These are phyloP conservation scores for Entophlyctis luteolus DNA, from an alignment of 192 early-diverging fungal genomes.

Conservation along the genomic window DNA sequence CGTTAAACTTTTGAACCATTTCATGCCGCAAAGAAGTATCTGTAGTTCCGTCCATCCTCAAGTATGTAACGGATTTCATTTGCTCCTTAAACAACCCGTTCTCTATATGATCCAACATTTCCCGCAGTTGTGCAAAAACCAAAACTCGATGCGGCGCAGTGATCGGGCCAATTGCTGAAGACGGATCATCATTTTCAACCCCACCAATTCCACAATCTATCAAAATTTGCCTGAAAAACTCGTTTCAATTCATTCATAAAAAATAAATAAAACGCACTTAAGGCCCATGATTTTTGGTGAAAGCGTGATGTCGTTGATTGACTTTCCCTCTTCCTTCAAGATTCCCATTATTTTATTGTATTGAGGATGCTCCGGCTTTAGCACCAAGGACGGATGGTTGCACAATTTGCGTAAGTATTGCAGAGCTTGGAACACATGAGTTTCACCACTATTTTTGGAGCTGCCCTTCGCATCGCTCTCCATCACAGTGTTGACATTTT, in stretches of 20 bases:
- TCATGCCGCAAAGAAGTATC: constrained; percentile 79
- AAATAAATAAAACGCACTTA: constrained; percentile 45
- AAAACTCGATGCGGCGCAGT: constrained; percentile 85
- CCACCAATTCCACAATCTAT: constrained; percentile 92
- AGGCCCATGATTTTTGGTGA: constrained; percentile 91
- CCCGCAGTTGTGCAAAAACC: constrained; percentile 93
- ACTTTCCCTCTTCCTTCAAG: constrained; percentile 47
- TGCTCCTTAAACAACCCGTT: constrained; percentile 74
- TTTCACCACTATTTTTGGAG: constrained; percentile 46
- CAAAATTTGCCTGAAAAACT: constrained; percentile 66
- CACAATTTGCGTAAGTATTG: constrained; percentile 93
- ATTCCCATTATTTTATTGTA: constrained; percentile 64
- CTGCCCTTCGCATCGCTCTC: constrained; percentile 30
- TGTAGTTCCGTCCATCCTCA: constrained; percentile 89
- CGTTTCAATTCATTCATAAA: not conserved
- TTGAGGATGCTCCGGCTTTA: constrained; percentile 84
- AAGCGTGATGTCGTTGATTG: constrained; percentile 63
- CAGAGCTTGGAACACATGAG: constrained; percentile 96
- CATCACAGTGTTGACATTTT: constrained; percentile 37
- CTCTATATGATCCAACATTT: constrained; percentile 97
- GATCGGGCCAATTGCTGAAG: constrained; percentile 10
- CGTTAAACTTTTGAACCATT: constrained; percentile 91
- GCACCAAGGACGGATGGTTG: constrained; percentile 86
- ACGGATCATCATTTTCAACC: constrained; percentile 47
- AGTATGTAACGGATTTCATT: constrained; percentile 86